Evolutionary conservation across 805 yeast species (phyloP).

Genomic region (Ogataea methylovora): DNA sequence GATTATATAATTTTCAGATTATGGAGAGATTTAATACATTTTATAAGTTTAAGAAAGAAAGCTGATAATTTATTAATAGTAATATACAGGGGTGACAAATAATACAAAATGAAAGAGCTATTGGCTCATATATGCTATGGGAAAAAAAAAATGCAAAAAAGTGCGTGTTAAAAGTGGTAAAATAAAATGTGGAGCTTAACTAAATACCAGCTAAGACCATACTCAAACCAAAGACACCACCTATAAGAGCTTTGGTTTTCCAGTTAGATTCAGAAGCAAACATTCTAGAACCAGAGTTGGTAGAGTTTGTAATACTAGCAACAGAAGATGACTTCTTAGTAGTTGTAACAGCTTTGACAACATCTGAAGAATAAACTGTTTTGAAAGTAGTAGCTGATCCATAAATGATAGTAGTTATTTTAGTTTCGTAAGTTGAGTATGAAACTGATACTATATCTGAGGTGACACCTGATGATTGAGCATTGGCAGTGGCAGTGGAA

Average conservation of each 20-base stretch:
- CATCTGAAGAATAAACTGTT: conserved; percentile 7
- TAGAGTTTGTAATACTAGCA: conserved; percentile 9
- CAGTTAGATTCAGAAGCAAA: conserved; percentile 7
- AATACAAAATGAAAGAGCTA: too few relatives aligned
- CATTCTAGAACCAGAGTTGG: conserved; percentile 9
- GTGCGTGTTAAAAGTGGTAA: neutral
- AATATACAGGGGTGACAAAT: too few relatives aligned
- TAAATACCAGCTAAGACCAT: conserved; percentile 13
- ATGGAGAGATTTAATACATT: too few relatives aligned
- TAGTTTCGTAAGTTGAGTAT: conserved; percentile 1
- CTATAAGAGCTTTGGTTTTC: conserved; percentile 14
- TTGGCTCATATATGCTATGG: too few relatives aligned
- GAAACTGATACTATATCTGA: conserved; percentile 2
- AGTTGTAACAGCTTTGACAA: conserved; percentile 8
- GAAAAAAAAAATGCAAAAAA: neutral
- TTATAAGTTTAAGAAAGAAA: too few relatives aligned
- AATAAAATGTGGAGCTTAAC: too few relatives aligned
- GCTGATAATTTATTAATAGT: too few relatives aligned
- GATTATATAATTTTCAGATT: too few relatives aligned
- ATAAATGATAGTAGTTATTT: neutral
- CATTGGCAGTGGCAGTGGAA: conserved; percentile 4
- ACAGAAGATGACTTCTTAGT: conserved; percentile 12
- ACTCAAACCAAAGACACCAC: conserved; percentile 14
- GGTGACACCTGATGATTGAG: conserved; percentile 1
- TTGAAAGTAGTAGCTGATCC: conserved; percentile 5